A percentile compares a stretch with the other conserved stretches of the same genome.
phyloP scores from a whole-genome alignment of 2,329 filamentous ascomycete species.

The Paecilomyces niveus region DNA sequence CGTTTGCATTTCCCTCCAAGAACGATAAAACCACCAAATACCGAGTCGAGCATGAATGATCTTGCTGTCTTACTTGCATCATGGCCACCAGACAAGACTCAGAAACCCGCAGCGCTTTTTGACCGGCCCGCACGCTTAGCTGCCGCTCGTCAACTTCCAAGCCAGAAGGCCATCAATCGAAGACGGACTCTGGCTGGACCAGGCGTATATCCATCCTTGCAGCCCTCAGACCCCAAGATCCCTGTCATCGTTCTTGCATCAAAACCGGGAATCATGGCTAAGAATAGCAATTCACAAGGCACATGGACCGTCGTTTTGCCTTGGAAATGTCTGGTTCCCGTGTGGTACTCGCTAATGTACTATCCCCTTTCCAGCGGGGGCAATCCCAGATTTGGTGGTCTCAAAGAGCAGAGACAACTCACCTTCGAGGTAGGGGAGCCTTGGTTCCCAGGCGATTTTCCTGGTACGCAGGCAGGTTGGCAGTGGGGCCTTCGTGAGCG shows the following conservation, averaged over 20 bases:
- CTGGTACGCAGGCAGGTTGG: slow-evolving; percentile 70
- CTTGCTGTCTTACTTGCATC: slow-evolving; percentile 56
- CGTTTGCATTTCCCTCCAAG: slow-evolving; percentile 70
- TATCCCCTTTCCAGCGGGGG: slow-evolving; percentile 72
- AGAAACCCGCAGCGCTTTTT: slow-evolving; percentile 53
- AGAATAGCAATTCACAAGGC: slow-evolving; percentile 50
- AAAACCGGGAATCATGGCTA: slow-evolving; percentile 34
- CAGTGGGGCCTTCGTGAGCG: slow-evolving; percentile 68
- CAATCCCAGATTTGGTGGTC: slow-evolving; percentile 73
- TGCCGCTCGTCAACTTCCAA: slow-evolving; percentile 60
- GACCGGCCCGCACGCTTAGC: slow-evolving; percentile 58
- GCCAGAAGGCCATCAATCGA: slow-evolving; percentile 73
- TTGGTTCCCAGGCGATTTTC: slow-evolving; percentile 82
- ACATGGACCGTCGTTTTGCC: slow-evolving; percentile 80
- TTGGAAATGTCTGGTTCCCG: slow-evolving; percentile 77
- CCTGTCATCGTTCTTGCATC: slow-evolving; percentile 66
- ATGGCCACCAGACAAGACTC: slow-evolving; percentile 59
- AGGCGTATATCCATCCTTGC: slow-evolving; percentile 54
- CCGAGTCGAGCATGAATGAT: slow-evolving; percentile 27
- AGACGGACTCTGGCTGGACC: slow-evolving; percentile 59
- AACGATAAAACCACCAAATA: slow-evolving; percentile 37
- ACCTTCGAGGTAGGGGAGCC: slow-evolving; percentile 69
- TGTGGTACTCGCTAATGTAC: slow-evolving; percentile 84
- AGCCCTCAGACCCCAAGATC: slow-evolving; percentile 62
- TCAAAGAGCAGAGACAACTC: slow-evolving; percentile 73